Evolutionary conservation across 2,329 filamentous ascomycete species (phyloP).

Genomic region (Fusarium oxysporum): DNA sequence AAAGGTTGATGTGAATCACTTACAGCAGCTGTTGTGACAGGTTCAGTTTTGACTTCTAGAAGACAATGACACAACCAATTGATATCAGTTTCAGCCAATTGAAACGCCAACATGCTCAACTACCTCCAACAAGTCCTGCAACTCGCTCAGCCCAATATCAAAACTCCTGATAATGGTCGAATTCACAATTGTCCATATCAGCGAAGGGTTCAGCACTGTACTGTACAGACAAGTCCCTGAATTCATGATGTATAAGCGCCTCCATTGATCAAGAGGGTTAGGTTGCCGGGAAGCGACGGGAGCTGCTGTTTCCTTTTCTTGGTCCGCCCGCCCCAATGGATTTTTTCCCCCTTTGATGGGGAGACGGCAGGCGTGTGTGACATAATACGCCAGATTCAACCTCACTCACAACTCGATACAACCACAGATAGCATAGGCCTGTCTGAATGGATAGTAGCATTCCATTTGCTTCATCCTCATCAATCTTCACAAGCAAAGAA

Average conservation of each 20-base stretch:
- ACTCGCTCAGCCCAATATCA: constrained; percentile 11
- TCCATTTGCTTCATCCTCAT: constrained; percentile 22
- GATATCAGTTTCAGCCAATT: background rate
- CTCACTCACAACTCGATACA: constrained; percentile 6
- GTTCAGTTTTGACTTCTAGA: background rate
- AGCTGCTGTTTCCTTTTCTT: constrained; percentile 20
- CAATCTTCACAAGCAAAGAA: constrained; percentile 40
- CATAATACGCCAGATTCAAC: constrained; percentile 30
- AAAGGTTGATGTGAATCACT: constrained; percentile 12
- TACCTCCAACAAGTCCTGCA: background rate
- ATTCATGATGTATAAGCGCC: constrained; percentile 24
- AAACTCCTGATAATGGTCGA: constrained; percentile 8
- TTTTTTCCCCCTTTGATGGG: constrained; percentile 36
- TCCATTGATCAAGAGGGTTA: constrained; percentile 4
- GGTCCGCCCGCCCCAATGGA: constrained; percentile 43
- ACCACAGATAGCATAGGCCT: background rate
- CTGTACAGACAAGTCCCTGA: background rate
- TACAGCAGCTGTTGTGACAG: background rate
- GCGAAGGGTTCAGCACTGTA: background rate
- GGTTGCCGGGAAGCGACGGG: constrained; percentile 18
- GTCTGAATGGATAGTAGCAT: background rate
- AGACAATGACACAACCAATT: background rate
- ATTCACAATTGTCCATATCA: constrained; percentile 2
- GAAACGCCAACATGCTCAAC: background rate
- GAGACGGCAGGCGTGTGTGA: constrained; percentile 33